Conservation (phyloP, 2,329 filamentous ascomycete genomes). For the Thermothelomyces thermophilus region DNA sequence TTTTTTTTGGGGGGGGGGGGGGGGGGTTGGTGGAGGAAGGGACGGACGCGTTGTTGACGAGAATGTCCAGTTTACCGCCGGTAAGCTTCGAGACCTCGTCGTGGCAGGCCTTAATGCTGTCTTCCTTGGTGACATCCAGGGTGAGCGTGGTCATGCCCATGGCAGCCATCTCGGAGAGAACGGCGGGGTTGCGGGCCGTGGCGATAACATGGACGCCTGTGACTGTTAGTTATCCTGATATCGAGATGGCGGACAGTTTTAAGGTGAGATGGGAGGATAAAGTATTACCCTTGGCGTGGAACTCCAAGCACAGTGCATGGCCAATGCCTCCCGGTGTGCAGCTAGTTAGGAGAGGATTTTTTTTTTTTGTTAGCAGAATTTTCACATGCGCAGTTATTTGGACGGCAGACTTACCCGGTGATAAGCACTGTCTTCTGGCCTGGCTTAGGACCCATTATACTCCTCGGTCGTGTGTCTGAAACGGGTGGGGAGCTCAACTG, state of each 20-base stretch:
- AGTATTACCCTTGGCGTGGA: slow-evolving; percentile 43
- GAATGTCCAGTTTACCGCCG: slow-evolving; percentile 48
- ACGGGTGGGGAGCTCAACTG: too few relatives aligned
- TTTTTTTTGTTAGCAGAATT: neutral
- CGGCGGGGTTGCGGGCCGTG: slow-evolving; percentile 45
- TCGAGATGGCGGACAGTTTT: neutral
- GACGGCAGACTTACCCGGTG: slow-evolving; percentile 37
- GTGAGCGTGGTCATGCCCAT: slow-evolving; percentile 43
- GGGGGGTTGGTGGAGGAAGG: neutral
- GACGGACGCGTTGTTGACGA: slow-evolving; percentile 53
- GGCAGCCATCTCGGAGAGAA: slow-evolving; percentile 40
- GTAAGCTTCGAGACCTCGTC: slow-evolving; percentile 42
- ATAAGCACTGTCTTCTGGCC: slow-evolving; percentile 42
- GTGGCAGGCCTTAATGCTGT: slow-evolving; percentile 45
- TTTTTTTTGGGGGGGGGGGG: neutral
- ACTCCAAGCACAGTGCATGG: slow-evolving; percentile 46
- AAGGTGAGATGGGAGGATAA: neutral
- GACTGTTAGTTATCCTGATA: neutral
- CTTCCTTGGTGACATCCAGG: slow-evolving; percentile 47
- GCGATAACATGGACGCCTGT: slow-evolving; percentile 50
- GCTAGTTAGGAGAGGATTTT: slow-evolving; percentile 28
- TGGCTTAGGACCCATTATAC: slow-evolving; percentile 21
- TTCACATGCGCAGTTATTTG: neutral
- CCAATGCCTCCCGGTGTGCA: slow-evolving; percentile 55
- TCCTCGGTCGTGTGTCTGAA: too few relatives aligned